Conservation (phyloP, 1,284 basidiomycete species). For the Polyporus tsugae region DNA sequence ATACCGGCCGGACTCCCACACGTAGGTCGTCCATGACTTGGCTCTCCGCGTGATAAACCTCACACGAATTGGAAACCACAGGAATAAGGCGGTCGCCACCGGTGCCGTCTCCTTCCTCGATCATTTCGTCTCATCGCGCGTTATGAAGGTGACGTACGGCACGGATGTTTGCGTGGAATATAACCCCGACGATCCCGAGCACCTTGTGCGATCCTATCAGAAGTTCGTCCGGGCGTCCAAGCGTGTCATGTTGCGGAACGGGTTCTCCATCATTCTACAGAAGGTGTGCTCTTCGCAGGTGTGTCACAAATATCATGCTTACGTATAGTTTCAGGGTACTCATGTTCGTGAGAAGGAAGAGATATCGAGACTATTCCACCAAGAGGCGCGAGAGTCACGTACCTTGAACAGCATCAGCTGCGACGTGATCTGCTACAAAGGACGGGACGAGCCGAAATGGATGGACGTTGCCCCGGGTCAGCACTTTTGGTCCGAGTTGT, state of each 20-base stretch:
- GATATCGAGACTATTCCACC: constrained; percentile 49
- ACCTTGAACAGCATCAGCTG: constrained; percentile 39
- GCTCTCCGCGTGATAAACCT: background rate
- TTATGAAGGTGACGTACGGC: constrained; percentile 47
- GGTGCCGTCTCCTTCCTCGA: constrained; percentile 48
- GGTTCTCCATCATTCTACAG: constrained; percentile 44
- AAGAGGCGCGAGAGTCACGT: constrained; percentile 40
- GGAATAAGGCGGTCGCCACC: constrained; percentile 45
- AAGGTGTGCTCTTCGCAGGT: constrained; percentile 37
- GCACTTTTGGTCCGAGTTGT: background rate
- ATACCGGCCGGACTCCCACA: constrained; percentile 54
- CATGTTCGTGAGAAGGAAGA: constrained; percentile 48
- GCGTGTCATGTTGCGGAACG: constrained; percentile 39
- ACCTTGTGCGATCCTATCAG: constrained; percentile 38
- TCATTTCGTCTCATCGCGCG: constrained; percentile 44
- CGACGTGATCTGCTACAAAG: constrained; percentile 54
- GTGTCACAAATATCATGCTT: background rate
- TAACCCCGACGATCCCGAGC: constrained; percentile 41
- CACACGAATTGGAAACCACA: constrained; percentile 7
- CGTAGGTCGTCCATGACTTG: constrained; percentile 43
- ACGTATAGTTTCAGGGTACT: constrained; percentile 41
- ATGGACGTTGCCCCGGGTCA: constrained; percentile 52
- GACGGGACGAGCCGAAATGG: constrained; percentile 50
- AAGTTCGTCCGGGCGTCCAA: constrained; percentile 42
- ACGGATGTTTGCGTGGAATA: constrained; percentile 40